Base-by-base conservation (phyloP, 768 basidiomycete genomes). In the Podaxis sp. region DNA sequence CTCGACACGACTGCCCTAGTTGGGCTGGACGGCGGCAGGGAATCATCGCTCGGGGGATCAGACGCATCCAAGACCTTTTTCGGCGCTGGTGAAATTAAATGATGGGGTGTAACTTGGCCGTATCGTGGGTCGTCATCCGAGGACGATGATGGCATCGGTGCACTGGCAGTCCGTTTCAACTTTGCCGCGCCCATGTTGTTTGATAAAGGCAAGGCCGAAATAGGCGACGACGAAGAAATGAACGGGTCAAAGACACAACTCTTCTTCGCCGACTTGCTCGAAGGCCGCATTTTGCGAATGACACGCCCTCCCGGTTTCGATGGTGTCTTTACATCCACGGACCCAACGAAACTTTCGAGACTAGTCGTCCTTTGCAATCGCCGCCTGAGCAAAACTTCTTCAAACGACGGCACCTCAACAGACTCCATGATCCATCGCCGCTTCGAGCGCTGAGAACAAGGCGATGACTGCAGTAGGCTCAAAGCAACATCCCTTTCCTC, bases 51-150 rank as follows among this genome's bases (percentile, higher is more conserved):
- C 4, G 61, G 47, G 12, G 61, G 61, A 25, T 56, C 61, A 50
- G 51, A 62, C 36, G 50, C 1, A 49, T 51, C 53, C 36, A 55
- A 13, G 15, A 40, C 49, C 19, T 61, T 60, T 36, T 52, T 54
- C 52, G 82, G 72, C 22, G 77, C 79, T 5, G 89, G 87, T 7
- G 89, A 91, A 41, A 85, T 82, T 36, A 90, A 72, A 66, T 86
- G 85, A 63, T 82, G 82, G n/a, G 89, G 88, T 0, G 87, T 89
- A 17, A 89, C 85, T 70, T 89, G 86, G 0, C 88, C 87, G 27
- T 84, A 63, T 63, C 80, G 78, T 0, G 80, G 81, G 64, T 89
- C 86, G 61, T 91, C 87, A 66, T 90, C 89, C 2, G 88, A 89
- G 2, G 85, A 85, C 12, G 76, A 69, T 57, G 59, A 49, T 2